Base-by-base conservation (phyloP, 805 yeast genomes). In the Nakazawaea wyomingensis region DNA sequence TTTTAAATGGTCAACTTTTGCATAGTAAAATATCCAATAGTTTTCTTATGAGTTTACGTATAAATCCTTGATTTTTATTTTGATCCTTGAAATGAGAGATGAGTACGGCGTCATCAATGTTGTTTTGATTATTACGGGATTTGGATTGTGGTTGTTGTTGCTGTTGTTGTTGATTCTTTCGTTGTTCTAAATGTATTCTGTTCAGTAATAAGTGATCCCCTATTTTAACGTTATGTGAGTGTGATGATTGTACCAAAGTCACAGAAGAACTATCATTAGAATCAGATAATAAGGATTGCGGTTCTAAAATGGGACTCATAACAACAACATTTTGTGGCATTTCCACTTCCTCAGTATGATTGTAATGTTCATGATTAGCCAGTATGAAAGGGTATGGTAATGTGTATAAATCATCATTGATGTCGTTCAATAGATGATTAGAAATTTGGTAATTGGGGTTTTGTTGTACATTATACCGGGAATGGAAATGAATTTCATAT, bases 1-100 rank as follows among this genome's bases (percentile, higher is more conserved):
- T n/a, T n/a, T n/a, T n/a, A n/a, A n/a, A 64, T 14, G 14, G 20
- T 20, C 10, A 24, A 6, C 19, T 17, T 19, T 28, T 27, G 18
- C 40, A 28, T 13, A 37, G 11, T 7, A 37, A 5, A 5, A 37
- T 5, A 6, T 37, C 11, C 19, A 37, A 9, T 14, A 37, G 9
- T 24, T 26, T 35, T 19, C n/a, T 22, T 7, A 35, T 14, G n/a
- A 35, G 16, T 24, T 14, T 13, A 5, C 16, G 13, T n/a, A 35
- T n/a, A 24, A 35, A 35, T 10, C 38, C 38, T n/a, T 22, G 27
- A 16, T 34, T 16, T 7, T 35, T 16, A 16, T n/a, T 24, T 24
- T 24, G 22, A 11, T 7, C 7, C 24, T 35, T 35, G 30, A 35
- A 35, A 35, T 35, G n/a, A 4, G n/a, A 11, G 5, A 35, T 35